These are phyloP conservation scores for Tillandsia leiboldiana DNA, from an alignment of 176 grass and related monocot genomes.

Conservation along the genomic window DNA sequence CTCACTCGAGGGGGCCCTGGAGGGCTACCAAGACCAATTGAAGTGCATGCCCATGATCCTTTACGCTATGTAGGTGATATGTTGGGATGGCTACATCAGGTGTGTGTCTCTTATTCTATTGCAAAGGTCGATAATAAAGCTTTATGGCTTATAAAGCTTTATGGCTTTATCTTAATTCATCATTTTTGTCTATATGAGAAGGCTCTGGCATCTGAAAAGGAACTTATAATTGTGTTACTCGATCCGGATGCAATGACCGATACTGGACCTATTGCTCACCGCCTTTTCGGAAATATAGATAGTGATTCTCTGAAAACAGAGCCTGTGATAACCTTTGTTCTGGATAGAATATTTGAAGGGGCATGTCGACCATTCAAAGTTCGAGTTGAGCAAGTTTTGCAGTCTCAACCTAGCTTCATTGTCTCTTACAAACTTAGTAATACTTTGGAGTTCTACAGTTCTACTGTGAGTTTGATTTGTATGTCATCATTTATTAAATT, in stretches of 20 bases:
- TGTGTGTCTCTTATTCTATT: conserved; percentile 15
- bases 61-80: conserved; percentile 96
- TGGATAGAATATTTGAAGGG: conserved; percentile 98
- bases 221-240: conserved; percentile 72
- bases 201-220: conserved; percentile 95
- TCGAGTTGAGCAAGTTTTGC: conserved; percentile 95
- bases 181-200: conserved; percentile 20
- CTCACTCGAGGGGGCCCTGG: conserved; percentile 95
- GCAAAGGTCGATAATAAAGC: not conserved
- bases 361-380: conserved; percentile 97
- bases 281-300: conserved; percentile 38
- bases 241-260: conserved; percentile 65
- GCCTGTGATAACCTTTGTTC: conserved; percentile 63
- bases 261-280: conserved; percentile 34
- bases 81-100: conserved; percentile 99
- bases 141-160: not conserved
- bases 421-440: conserved; percentile 89
- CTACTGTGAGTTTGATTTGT: conserved; percentile 51
- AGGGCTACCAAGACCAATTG: conserved; percentile 85
- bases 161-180: not conserved
- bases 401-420: conserved; percentile 81
- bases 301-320: conserved; percentile 53
- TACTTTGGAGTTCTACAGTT: conserved; percentile 91
- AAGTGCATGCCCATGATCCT: conserved; percentile 99
- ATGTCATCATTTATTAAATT: conserved; percentile 11